These are phyloP conservation scores for Tetrapisispora pingtungensis DNA, from an alignment of 805 yeast species.

Conservation along the genomic window DNA sequence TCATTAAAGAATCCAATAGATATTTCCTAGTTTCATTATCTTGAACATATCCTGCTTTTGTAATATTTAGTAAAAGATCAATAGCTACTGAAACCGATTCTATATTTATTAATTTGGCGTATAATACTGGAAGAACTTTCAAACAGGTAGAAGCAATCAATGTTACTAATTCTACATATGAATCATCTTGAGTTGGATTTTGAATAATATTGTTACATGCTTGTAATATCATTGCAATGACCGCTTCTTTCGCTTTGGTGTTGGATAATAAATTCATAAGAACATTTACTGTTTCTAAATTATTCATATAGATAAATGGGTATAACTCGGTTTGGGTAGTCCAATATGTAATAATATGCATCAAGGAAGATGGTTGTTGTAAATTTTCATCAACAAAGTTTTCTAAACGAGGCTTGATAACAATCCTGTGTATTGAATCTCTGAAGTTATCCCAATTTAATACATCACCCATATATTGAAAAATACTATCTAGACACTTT, in stretches of 20 bases:
- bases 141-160: conserved; percentile 50
- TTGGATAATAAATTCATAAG: conserved; percentile 46
- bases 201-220: conserved; percentile 42
- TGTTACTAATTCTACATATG: conserved; percentile 41
- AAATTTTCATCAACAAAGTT: conserved; percentile 67
- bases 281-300: conserved; percentile 44
- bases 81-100: conserved; percentile 46
- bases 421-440: conserved; percentile 38
- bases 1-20: conserved; percentile 47
- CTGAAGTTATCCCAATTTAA: conserved; percentile 50
- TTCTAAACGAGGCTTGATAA: conserved; percentile 55
- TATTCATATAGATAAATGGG: conserved; percentile 45
- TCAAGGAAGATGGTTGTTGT: conserved; percentile 71
- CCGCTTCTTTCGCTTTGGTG: conserved; percentile 55
- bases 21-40: conserved; percentile 43
- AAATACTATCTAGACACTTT: conserved; percentile 50
- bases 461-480: conserved; percentile 40
- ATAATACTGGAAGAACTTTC: conserved; percentile 39
- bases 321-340: conserved; percentile 37
- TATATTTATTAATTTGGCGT: conserved; percentile 31
- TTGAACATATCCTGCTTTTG: conserved; percentile 48
- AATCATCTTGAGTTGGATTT: conserved; percentile 33
- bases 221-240: conserved; percentile 43
- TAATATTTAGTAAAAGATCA: conserved; percentile 40
- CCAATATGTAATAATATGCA: conserved; percentile 57